Evolutionary conservation across 768 basidiomycete genomes (phyloP).

Genomic region (Macrolepiota fuliginosa): DNA sequence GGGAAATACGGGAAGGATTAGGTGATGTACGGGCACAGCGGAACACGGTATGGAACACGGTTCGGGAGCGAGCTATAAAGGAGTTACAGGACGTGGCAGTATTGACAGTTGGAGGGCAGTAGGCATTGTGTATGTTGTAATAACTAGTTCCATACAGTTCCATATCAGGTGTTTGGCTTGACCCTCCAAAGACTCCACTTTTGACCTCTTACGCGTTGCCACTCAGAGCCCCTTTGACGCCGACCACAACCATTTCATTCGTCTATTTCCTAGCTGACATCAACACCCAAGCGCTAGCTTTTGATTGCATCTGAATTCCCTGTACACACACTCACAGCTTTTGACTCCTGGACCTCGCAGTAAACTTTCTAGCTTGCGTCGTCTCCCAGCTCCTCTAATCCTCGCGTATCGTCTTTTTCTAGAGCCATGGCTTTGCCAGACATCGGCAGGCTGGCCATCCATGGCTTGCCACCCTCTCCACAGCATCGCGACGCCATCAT

Average conservation of each 20-base stretch:
- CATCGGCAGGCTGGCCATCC: constrained; percentile 41
- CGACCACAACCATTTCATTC: not conserved
- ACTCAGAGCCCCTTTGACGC: not conserved
- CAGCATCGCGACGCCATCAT: constrained; percentile 15
- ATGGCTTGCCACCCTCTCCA: constrained; percentile 25
- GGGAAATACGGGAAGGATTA: constrained; percentile 79
- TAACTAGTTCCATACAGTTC: not conserved
- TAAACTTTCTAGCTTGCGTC: constrained; percentile 10
- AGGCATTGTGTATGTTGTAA: not conserved
- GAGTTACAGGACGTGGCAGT: constrained; percentile 71
- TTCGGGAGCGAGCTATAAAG: constrained; percentile 69
- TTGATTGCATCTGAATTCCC: not conserved
- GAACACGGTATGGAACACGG: constrained; percentile 71
- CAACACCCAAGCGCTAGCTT: not conserved
- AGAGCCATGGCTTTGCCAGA: constrained; percentile 43
- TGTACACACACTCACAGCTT: not conserved
- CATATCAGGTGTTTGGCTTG: not conserved
- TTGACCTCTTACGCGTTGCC: not conserved
- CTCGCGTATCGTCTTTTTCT: constrained; percentile 8
- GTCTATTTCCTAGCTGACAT: not conserved
- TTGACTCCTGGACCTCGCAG: not conserved
- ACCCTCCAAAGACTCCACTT: not conserved
- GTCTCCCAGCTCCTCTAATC: constrained; percentile 16
- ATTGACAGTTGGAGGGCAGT: constrained; percentile 26
- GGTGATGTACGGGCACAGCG: constrained; percentile 74